A percentile compares a stretch with the other conserved stretches of the same genome.
Evolutionary conservation across 108 stramenopile genomes (phyloP).

Genomic region (Seminavis robusta): DNA sequence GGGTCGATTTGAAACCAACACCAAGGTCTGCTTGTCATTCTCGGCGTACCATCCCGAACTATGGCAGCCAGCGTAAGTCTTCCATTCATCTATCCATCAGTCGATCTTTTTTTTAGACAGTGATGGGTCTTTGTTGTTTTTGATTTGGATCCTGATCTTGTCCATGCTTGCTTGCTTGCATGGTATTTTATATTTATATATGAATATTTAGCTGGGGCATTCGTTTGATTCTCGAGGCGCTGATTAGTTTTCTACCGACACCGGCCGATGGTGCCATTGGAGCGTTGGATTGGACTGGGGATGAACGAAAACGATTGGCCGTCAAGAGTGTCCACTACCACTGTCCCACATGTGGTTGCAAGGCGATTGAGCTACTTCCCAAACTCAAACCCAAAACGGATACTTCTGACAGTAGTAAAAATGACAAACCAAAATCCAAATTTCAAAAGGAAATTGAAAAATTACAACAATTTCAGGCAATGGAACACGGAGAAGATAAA

Average conservation of each 20-base stretch:
- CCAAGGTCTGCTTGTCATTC: constrained; percentile 95
- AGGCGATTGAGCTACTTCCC: constrained; percentile 46
- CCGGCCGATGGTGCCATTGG: constrained; percentile 97
- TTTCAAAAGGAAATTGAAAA: constrained; percentile 81
- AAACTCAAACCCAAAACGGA: constrained; percentile 29
- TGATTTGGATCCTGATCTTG: background rate
- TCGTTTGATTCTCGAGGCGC: constrained; percentile 94
- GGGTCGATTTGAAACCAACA: constrained; percentile 94
- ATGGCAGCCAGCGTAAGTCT: constrained; percentile 94
- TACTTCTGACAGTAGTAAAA: no score
- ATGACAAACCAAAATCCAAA: constrained; percentile 13
- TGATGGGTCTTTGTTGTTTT: no score
- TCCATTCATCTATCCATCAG: no score
- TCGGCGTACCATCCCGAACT: constrained; percentile 96
- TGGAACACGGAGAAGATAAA: constrained; percentile 35
- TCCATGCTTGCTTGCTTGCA: constrained; percentile 15
- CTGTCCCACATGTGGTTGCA: constrained; percentile 59
- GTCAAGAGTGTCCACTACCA: constrained; percentile 48
- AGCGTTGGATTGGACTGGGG: constrained; percentile 84
- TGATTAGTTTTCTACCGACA: constrained; percentile 94
- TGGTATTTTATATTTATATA: no score
- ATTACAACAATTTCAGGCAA: constrained; percentile 58
- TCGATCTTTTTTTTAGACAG: constrained; percentile 10
- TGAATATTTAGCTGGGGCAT: no score
- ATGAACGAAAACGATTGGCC: constrained; percentile 74